Conservation (phyloP, 2,329 filamentous ascomycete genomes). For the Colletotrichum chlorophyti region DNA sequence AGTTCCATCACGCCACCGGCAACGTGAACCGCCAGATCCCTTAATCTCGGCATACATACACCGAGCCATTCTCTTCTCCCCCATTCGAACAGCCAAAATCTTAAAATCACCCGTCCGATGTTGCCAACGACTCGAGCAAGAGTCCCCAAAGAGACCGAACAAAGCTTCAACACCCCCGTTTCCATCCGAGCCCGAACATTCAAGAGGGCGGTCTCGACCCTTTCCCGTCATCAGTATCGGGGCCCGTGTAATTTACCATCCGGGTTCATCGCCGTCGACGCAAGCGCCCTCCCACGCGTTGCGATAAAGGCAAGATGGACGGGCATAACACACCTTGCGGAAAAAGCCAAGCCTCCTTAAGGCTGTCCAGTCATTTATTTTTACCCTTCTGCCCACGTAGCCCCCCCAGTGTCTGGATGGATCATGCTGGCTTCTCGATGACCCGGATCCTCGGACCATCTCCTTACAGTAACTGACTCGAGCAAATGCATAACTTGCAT, state of each 20-base stretch:
- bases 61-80: no score
- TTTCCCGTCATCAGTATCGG: not conserved
- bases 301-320: constrained; percentile 5
- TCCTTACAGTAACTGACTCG: no score
- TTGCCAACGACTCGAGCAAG: no score
- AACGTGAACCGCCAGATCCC: not conserved
- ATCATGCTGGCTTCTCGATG: constrained; percentile 1
- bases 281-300: not conserved
- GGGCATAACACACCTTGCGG: constrained; percentile 2
- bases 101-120: no score
- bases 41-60: not conserved
- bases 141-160: no score
- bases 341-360: not conserved
- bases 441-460: constrained; percentile 16
- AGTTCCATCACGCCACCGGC: no score
- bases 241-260: not conserved
- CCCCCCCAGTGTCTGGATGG: no score
- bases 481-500: no score
- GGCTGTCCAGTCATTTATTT: not conserved
- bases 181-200: no score
- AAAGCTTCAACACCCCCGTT: no score
- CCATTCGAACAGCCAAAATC: no score
- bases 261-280: constrained; percentile 14
- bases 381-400: no score
- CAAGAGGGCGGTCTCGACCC: not conserved